Percentiles rank a stretch among this genome's conserved stretches.
phyloP scores from a whole-genome alignment of 2,329 filamentous ascomycete genomes.

The Calycina herbarum region DNA sequence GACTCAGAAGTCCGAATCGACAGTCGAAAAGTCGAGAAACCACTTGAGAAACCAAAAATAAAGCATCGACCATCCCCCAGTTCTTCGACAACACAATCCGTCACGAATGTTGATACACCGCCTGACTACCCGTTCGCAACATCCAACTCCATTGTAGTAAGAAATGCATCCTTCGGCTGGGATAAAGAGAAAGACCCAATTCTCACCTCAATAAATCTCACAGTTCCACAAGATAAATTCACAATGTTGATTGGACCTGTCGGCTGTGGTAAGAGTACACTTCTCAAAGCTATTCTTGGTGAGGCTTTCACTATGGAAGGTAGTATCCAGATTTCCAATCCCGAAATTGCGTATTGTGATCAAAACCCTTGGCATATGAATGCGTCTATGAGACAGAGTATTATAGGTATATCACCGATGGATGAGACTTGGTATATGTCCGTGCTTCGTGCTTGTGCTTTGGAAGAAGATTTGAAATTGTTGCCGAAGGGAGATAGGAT shows the following conservation, averaged over 20 bases:
- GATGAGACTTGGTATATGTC: conserved; percentile 34
- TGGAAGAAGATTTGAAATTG: conserved; percentile 28
- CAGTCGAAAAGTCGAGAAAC: conserved; percentile 14
- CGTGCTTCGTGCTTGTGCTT: conserved; percentile 29
- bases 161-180: conserved; percentile 25
- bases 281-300: conserved; percentile 35
- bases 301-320: conserved; percentile 23
- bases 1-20: conserved; percentile 22
- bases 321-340: conserved; percentile 15
- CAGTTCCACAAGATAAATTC: conserved; percentile 17
- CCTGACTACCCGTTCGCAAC: conserved; percentile 3
- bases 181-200: conserved; percentile 10
- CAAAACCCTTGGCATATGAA: conserved; percentile 48
- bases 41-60: not conserved
- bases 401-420: conserved; percentile 37
- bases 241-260: conserved; percentile 37
- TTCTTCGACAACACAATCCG: not conserved
- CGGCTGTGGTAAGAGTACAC: conserved; percentile 36
- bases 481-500: conserved; percentile 33
- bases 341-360: conserved; percentile 43
- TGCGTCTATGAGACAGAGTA: conserved; percentile 42
- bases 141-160: conserved; percentile 3
- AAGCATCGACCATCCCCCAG: not conserved
- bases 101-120: not conserved
- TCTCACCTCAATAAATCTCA: conserved; percentile 22